Evolutionary conservation across 192 early-diverging fungal genomes (phyloP), one percentile per base, ranked within the genome.

Genomic region (Oehlia diaphana): DNA sequence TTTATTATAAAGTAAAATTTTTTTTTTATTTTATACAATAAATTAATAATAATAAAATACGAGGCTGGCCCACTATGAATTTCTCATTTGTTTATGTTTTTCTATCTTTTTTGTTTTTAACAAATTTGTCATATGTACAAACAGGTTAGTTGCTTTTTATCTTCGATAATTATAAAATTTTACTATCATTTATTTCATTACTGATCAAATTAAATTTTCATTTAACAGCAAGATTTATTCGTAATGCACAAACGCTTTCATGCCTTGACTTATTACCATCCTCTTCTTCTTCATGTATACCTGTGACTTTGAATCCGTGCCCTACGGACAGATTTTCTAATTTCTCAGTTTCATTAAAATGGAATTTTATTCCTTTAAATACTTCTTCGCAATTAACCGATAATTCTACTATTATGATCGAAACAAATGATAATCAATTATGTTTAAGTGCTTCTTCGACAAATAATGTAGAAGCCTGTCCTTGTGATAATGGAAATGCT

Each of bases 381-480:
- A 19, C 19, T 21, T 58, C 53, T 19, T 21, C 4, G 1, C 14
- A 3, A 47, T 47, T 47, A 12, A 47, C 42, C 42, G 9, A 47
- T 2, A 58, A 58, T 58, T 21, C 77, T 7, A 67, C 50, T 9
- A n/a, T 77, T 35, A 66, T 31, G 26, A 77, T 71, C n/a, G 33
- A 23, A 47, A 71, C 65, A 1, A 33, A 23, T 23, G n/a, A 78
- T 58, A 78, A 67, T 58, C 42, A 79, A 39, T 28, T 79, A 21
- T 79, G 77, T 21, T 50, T 79, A 23, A 9, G 63, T 10, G 26
- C 47, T 33, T 3, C 3, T 37, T 16, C 16, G n/a, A 39, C 77
- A 39, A 61, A 78, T 78, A 37, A 19, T 76, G 65, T 67, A 7
- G 10, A 70, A 63, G 67, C 26, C 37, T 79, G 77, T 71, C 31